Conservation (phyloP, 306 rosid species). For the Dalbergia cultrata region DNA sequence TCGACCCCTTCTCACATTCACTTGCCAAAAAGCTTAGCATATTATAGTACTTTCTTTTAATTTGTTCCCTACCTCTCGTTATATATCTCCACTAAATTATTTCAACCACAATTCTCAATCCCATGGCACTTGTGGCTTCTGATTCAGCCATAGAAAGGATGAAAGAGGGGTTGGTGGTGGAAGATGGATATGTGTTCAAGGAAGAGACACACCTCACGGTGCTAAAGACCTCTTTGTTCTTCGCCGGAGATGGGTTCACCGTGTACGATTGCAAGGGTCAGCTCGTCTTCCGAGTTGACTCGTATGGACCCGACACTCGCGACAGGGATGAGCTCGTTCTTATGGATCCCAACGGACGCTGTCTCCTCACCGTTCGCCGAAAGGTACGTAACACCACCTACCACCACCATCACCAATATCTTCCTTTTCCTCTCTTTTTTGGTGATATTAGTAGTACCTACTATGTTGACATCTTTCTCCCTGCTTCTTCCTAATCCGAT, state of each 20-base stretch:
- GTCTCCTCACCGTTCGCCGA: slow-evolving; percentile 91
- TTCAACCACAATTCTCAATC: neutral
- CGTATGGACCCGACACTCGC: slow-evolving; percentile 75
- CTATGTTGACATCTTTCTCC: no score
- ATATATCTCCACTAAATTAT: no score
- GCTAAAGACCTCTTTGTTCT: slow-evolving; percentile 86
- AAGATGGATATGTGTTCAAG: slow-evolving; percentile 53
- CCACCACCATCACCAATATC: neutral
- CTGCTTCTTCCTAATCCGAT: neutral
- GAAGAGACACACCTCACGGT: slow-evolving; percentile 79
- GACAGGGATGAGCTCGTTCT: slow-evolving; percentile 78
- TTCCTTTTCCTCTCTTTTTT: no score
- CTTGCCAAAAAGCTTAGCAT: neutral
- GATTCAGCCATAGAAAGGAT: slow-evolving; percentile 30
- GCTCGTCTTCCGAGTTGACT: slow-evolving; percentile 83
- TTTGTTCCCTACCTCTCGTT: neutral
- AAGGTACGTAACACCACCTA: slow-evolving; percentile 60
- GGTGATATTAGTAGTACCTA: neutral
- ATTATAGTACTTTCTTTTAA: no score
- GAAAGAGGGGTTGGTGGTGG: slow-evolving; percentile 49
- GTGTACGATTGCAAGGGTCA: slow-evolving; percentile 74
- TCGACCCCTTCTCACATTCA: neutral
- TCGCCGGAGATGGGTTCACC: slow-evolving; percentile 85
- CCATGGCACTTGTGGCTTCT: slow-evolving; percentile 11
- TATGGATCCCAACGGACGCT: slow-evolving; percentile 84